Evolutionary conservation across 768 basidiomycete species (phyloP), one percentile per base, ranked within the genome.

Genomic region (Amanita rubescens): DNA sequence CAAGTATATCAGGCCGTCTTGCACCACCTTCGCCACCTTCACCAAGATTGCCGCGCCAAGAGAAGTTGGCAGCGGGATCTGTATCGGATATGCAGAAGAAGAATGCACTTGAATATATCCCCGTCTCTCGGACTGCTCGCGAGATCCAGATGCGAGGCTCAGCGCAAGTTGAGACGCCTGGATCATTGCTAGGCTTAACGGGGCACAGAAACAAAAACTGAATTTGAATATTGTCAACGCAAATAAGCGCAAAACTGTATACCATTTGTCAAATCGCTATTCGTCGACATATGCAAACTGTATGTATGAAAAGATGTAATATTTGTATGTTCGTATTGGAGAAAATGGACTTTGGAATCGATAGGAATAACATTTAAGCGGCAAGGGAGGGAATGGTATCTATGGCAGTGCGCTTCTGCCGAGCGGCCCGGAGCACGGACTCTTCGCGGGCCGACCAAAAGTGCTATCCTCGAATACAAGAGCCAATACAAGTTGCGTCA

Each of bases 181-280:
- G 51, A 20, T 52, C 51, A 3, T 12, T 52, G 14, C 30, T 52
- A 17, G 51, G 51, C 37, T n/a, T 52, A 5, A 52, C 42, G 15
- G 27, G n/a, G 25, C 15, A 17, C 25, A 39, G 22, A 50, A 48
- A 34, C 30, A 45, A 7, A n/a, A 27, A n/a, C n/a, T 6, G 15
- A 27, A 11, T 44, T 15, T 39, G n/a, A 39, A 39, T 17, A 39
- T 15, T 19, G n/a, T 19, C 6, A 17, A 19, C 19, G 38, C n/a
- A 17, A 17, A 19, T n/a, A 3, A n/a, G 14, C n/a, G 3, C 7
- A 17, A 15, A 30, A 30, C 3, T 30, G 27, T 30, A 4, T 30
- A 4, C 8, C 3, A 30, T 30, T 3, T 30, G 3, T 30, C n/a
- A n/a, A n/a, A n/a, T 30, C 8, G 8, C 8, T 30, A 30, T 30